phyloP scores from a whole-genome alignment of 2,329 filamentous ascomycete species.

The Eurotiales sp. region DNA sequence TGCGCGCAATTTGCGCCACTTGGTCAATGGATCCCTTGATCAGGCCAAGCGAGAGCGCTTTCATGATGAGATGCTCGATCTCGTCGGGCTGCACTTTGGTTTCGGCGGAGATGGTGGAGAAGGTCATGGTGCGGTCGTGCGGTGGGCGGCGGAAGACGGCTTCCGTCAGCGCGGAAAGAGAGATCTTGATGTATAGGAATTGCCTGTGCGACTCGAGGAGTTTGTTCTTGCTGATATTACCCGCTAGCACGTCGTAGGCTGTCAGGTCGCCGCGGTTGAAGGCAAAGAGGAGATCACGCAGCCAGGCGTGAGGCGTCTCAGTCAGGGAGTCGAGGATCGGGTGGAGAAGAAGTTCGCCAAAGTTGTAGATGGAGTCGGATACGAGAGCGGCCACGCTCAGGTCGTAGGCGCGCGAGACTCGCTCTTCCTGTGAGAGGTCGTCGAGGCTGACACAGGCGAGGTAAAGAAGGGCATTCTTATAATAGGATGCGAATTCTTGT shows the following conservation, averaged over 20 bases:
- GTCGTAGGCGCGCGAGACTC: constrained; percentile 81
- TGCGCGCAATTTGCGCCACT: constrained; percentile 87
- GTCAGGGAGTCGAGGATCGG: constrained; percentile 85
- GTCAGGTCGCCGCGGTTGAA: constrained; percentile 94
- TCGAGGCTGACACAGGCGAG: constrained; percentile 89
- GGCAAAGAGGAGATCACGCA: constrained; percentile 91
- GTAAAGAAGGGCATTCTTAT: constrained; percentile 95
- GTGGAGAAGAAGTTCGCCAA: constrained; percentile 95
- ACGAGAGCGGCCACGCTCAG: constrained; percentile 88
- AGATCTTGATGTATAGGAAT: constrained; percentile 96
- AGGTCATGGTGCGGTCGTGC: constrained; percentile 92
- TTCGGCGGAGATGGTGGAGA: constrained; percentile 80
- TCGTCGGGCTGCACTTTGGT: constrained; percentile 88
- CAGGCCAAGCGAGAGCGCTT: constrained; percentile 89
- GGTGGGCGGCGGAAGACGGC: constrained; percentile 93
- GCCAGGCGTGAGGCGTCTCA: constrained; percentile 74
- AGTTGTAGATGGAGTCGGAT: constrained; percentile 97
- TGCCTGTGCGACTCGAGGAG: constrained; percentile 74
- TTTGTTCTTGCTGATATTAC: constrained; percentile 74
- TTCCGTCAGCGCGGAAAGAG: constrained; percentile 91
- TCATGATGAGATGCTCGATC: constrained; percentile 98
- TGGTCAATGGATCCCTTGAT: constrained; percentile 92
- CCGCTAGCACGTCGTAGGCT: constrained; percentile 78
- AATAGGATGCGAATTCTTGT: constrained; percentile 92
- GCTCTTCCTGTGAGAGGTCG: constrained; percentile 69